Evolutionary conservation across 2,329 filamentous ascomycete species (phyloP), one percentile per base, ranked within the genome.

Genomic region (Beauveria sp.): DNA sequence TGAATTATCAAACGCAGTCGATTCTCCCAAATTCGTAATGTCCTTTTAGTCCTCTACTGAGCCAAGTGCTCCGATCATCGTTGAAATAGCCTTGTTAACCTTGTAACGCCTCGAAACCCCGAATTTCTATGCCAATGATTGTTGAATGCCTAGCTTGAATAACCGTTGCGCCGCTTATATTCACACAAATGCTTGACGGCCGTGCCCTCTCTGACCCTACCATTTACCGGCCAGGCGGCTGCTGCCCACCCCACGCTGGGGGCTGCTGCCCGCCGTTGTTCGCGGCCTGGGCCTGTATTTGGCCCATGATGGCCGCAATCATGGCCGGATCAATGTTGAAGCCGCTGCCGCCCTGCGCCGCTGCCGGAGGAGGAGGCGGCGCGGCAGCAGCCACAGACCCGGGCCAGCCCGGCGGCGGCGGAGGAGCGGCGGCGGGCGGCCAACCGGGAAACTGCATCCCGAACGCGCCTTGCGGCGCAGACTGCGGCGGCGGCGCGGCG

Each of bases 271-370:
- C 69, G 1, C 69, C 68, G 24, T 50, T 41, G 8, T 30, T 50
- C 6, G 62, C 58, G 51, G 68, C 68, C 51, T 73, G 70, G 53
- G 69, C 68, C 64, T 76, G 75, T 69, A 77, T 75, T 61, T 79
- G 77, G 44, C 69, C 74, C 71, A 80, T 76, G 41, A 80, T 63
- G 4, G 76, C 78, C 46, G 80, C 78, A 62, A 86, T 76, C 68
- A 87, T 81, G 1, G 80, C 78, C 3, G 84, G 84, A 64, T 85
- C 86, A 62, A 85, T 78, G 65, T 82, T 82, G 10, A 79, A 74
- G 63, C 78, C 53, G 74, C 51, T 73, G 70, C 18, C 76, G 68
- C 46, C 74, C 64, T 65, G 73, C 24, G 18, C n/a, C 12, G 5
- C 34, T 16, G 20, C 16, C 10, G 51, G 30, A 10, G 51, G 43